These are phyloP conservation scores for Pelargonium australe DNA, from an alignment of 441 rosid genomes.

Conservation along the genomic window DNA sequence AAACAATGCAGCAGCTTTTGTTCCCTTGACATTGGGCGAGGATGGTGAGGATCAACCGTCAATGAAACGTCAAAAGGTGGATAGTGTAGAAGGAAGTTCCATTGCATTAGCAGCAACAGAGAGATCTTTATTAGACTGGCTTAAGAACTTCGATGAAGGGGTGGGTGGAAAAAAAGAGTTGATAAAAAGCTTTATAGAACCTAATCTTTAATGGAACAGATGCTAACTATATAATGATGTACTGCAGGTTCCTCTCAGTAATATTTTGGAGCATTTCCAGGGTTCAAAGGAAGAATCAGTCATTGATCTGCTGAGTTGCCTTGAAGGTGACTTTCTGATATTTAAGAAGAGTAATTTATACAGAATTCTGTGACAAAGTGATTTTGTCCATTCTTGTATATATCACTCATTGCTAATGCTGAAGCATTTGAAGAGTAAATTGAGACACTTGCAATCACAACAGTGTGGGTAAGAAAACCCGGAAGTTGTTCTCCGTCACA, in stretches of 20 bases:
- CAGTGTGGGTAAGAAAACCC: too few relatives aligned
- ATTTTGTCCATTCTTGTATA: not conserved
- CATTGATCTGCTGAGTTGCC: slow-evolving; percentile 23
- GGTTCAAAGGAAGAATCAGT: slow-evolving; percentile 30
- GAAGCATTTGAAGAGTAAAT: not conserved
- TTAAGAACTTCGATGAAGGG: slow-evolving; percentile 36
- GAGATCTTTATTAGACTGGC: slow-evolving; percentile 28
- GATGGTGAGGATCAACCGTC: slow-evolving; percentile 14
- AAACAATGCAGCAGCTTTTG: slow-evolving; percentile 7
- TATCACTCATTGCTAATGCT: not conserved
- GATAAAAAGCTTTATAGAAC: not conserved
- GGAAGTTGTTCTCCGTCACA: too few relatives aligned
- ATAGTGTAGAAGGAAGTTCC: slow-evolving; percentile 16
- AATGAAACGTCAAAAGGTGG: slow-evolving; percentile 34
- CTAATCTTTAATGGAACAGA: not conserved
- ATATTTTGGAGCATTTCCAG: slow-evolving; percentile 34
- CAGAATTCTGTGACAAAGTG: slow-evolving; percentile 27
- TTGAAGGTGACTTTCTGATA: slow-evolving; percentile 38
- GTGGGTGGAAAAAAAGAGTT: slow-evolving; percentile 25
- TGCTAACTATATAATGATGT: not conserved
- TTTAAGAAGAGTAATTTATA: slow-evolving; percentile 34
- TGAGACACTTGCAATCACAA: too few relatives aligned
- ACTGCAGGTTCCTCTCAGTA: slow-evolving; percentile 32
- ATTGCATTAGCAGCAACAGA: slow-evolving; percentile 25
- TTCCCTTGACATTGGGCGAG: not conserved